Evolutionary conservation across 495 filamentous ascomycete genomes (phyloP), one percentile per base, ranked within the genome.

Genomic region (Immersiella caudata): DNA sequence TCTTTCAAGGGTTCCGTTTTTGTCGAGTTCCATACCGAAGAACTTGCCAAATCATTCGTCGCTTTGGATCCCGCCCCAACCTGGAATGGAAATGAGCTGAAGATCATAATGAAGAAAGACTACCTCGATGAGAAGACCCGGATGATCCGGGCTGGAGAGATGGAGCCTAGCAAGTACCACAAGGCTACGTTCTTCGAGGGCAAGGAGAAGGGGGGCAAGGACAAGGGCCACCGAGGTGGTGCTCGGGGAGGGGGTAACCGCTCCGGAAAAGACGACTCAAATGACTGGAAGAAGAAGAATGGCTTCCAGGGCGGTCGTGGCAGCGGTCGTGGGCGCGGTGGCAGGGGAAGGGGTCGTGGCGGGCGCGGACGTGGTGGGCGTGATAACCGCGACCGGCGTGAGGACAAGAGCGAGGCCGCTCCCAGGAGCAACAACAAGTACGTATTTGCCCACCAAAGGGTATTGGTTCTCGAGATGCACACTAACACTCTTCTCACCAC

Each of bases 1-100:
- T 70, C 75, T 24, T 98, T 97, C 86, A 99, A 99, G 84, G 92
- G 92, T 50, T 96, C 93, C 60, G 89, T 97, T 26, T 98, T 97
- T 72, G 93, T 97, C 60, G 94, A 97, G 79, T 98, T 97, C 75
- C 82, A 81, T 35, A 84, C 84, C 60, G 88, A 90, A 67, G 91
- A 94, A 58, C 85, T 87, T 25, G 88, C 90, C 70, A 82, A 93
- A 73, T 84, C 84, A 18, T 98, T 98, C 79, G 80, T 96, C 51
- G 87, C 81, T 1, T 79, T 93, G 8, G 88, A 94, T 49, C 86
- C 90, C n/a, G 89, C 91, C 76, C 94, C 94, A 59, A 86, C 87
- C 69, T 97, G 88, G 87, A 87, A 93, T 68, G 92, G 83, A 49
- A 76, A 88, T 59, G 85, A 89, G 16, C 82, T 98, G 11, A 64